Conservation (phyloP, 257 asterid genomes). For the Solanum medicagineum region DNA sequence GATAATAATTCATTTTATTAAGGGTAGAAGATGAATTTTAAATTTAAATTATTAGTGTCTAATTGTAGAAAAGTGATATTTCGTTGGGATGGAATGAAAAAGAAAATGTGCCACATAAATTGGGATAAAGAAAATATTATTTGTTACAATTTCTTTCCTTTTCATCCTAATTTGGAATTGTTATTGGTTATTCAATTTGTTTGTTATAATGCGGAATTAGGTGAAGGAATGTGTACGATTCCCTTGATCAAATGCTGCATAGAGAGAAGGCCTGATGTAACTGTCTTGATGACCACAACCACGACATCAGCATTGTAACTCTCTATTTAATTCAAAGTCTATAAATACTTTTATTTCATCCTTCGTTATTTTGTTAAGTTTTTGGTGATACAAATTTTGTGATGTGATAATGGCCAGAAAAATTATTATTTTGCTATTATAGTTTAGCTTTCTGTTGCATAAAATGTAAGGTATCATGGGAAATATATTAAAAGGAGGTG, state of each 20-base stretch:
- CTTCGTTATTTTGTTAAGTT: neutral
- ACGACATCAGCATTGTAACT: conserved; percentile 80
- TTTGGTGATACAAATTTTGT: neutral
- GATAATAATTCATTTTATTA: neutral
- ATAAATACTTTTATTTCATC: neutral
- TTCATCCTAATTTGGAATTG: neutral
- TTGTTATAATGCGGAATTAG: conserved; percentile 14
- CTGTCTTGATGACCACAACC: conserved; percentile 78
- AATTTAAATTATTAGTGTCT: neutral
- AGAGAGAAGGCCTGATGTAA: conserved; percentile 55
- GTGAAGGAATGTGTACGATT: conserved; percentile 80
- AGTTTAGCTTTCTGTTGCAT: neutral
- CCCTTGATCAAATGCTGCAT: conserved; percentile 69
- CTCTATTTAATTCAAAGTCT: neutral
- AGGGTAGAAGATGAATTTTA: neutral
- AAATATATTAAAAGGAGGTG: neutral
- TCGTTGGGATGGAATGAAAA: neutral
- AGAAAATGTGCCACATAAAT: neutral
- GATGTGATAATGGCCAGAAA: neutral
- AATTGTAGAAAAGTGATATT: neutral
- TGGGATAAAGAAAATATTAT: neutral
- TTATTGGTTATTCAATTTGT: neutral
- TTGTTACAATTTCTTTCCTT: neutral
- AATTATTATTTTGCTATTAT: neutral
- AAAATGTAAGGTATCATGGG: neutral